Evolutionary conservation across 495 filamentous ascomycete genomes (phyloP), one percentile per base, ranked within the genome.

Genomic region (Trichoderma parareesei): DNA sequence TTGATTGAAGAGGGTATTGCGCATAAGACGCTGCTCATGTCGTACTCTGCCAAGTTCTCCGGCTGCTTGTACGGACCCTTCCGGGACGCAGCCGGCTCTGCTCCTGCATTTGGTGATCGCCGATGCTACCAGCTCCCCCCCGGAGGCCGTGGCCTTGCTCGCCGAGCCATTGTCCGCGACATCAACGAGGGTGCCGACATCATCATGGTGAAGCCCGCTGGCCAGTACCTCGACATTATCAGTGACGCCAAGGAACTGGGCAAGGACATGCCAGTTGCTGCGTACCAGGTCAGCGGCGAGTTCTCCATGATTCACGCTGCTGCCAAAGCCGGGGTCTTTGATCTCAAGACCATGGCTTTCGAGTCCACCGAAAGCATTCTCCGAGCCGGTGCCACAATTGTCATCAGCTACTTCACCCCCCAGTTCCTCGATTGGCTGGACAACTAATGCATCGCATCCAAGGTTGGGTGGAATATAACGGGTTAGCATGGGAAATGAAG

Each of bases 141-240:
- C 0, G 91, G 90, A 59, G 94, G 92, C 20, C 86, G 93, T 27
- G 94, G 94, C n/a, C 85, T 98, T 64, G 94, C 94, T 37, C 87
- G 93, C 60, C 87, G 94, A 64, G 95, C 95, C 16, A 98, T 98
- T 65, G 76, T 84, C 46, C 84, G 95, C 66, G 94, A 98, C 71
- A 92, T 98, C 59, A 81, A 80, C 65, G 94, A 98, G 75, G 94
- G 94, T 33, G 94, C 94, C 16, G 94, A 98, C 73, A 92, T 97
- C 67, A 96, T 98, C 71, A 97, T 98, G 95, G 94, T 98, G 49
- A 98, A 98, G 78, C 94, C 94, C 3, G 93, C 94, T 10, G 87
- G 87, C 65, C 91, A 91, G 71, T 98, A 96, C 71, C 80, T 98
- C 35, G 95, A 98, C 74, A 94, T 98, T 70, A 97, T 98, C 68